A percentile compares a stretch with the other conserved stretches of the same genome.
These are phyloP conservation scores for Acanthamoeba triangularis DNA, from an alignment of 208 protist species.

Conservation along the genomic window DNA sequence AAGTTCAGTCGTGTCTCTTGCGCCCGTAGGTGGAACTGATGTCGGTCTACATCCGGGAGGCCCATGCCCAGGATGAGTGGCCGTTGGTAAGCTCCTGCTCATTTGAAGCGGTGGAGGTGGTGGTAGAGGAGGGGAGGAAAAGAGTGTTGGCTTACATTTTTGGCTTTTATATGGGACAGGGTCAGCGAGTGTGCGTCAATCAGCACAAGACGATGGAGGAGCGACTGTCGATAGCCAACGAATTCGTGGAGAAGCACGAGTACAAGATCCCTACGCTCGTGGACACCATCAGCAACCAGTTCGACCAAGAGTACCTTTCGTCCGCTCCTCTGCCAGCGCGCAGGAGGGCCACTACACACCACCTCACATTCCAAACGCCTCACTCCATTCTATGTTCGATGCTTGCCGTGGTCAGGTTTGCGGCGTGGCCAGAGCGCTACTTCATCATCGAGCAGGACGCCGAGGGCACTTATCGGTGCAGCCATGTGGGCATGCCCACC, in stretches of 20 bases:
- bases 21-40: not conserved
- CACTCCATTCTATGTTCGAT: not conserved
- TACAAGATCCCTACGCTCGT: constrained; percentile 24
- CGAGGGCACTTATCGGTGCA: not conserved
- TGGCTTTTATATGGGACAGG: not conserved
- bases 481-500: constrained; percentile 42
- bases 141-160: not conserved
- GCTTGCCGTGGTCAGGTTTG: not conserved
- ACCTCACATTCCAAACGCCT: not conserved
- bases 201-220: constrained; percentile 57
- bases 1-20: not conserved
- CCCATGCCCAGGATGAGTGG: constrained; percentile 37
- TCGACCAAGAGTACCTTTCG: not conserved
- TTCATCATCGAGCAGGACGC: constrained; percentile 8
- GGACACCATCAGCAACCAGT: constrained; percentile 22
- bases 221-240: not conserved
- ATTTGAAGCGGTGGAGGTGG: not conserved
- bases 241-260: not conserved
- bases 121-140: too few relatives aligned
- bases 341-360: not conserved
- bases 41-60: constrained; percentile 24
- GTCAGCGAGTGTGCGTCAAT: constrained; percentile 36
- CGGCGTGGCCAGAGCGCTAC: constrained; percentile 40
- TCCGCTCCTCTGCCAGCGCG: not conserved
- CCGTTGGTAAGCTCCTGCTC: not conserved